Conservation (phyloP, 2,329 filamentous ascomycete genomes). For the Fonsecaea pedrosoi region DNA sequence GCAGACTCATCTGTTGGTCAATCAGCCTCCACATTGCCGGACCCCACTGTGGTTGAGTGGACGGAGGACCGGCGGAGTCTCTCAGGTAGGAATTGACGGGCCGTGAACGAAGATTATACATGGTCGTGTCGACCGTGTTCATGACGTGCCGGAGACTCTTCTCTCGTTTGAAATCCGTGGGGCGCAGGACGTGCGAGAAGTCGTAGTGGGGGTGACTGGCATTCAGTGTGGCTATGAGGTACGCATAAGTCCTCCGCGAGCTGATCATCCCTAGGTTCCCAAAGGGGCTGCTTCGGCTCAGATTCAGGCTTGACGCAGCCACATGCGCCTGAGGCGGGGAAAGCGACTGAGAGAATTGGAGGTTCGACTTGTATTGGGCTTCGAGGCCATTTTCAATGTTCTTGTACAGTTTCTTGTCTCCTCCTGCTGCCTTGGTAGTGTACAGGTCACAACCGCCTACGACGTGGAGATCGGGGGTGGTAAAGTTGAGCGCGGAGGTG, state of each 20-base stretch:
- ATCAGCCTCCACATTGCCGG: slow-evolving; percentile 90
- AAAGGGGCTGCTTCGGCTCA: slow-evolving; percentile 88
- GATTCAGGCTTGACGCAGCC: slow-evolving; percentile 70
- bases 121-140: slow-evolving; percentile 82
- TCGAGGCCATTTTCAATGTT: slow-evolving; percentile 91
- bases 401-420: slow-evolving; percentile 97
- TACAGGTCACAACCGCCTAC: slow-evolving; percentile 95
- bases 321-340: slow-evolving; percentile 80
- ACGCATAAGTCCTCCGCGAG: slow-evolving; percentile 90
- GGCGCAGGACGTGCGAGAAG: slow-evolving; percentile 89
- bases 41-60: slow-evolving; percentile 70
- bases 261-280: slow-evolving; percentile 86
- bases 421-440: slow-evolving; percentile 93
- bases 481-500: slow-evolving; percentile 92
- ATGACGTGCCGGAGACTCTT: slow-evolving; percentile 80
- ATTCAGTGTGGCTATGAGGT: slow-evolving; percentile 94
- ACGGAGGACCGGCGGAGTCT: slow-evolving; percentile 50
- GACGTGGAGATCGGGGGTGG: slow-evolving; percentile 89
- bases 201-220: slow-evolving; percentile 96
- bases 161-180: slow-evolving; percentile 88
- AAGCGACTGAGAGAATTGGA: slow-evolving; percentile 84
- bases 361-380: slow-evolving; percentile 85
- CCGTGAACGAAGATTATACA: slow-evolving; percentile 82
- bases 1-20: slow-evolving; percentile 91
- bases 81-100: slow-evolving; percentile 50